phyloP scores from a whole-genome alignment of 2,329 filamentous ascomycete species.

The Cytospora leucostoma region DNA sequence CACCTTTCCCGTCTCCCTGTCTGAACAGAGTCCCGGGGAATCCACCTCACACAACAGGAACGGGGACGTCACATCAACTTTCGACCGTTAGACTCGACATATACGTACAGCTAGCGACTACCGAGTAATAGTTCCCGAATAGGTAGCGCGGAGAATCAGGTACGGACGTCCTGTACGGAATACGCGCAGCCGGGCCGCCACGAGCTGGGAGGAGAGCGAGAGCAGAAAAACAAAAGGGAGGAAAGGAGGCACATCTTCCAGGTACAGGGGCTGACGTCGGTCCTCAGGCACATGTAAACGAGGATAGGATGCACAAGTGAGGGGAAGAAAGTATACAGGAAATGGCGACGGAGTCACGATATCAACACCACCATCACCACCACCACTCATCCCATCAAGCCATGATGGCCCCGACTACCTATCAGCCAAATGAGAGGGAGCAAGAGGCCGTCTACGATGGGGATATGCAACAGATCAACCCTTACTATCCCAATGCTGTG shows the following conservation, averaged over 20 bases:
- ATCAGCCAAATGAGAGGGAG: background rate
- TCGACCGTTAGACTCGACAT: too few species aligned
- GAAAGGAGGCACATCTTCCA: background rate
- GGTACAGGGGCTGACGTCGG: background rate
- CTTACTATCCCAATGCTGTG: conserved; percentile 6
- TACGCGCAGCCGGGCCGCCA: background rate
- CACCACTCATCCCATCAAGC: background rate
- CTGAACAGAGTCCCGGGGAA: background rate
- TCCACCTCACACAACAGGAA: background rate
- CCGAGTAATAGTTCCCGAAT: background rate
- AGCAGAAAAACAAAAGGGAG: too few species aligned
- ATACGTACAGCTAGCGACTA: background rate
- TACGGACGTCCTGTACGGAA: background rate
- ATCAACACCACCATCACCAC: conserved; percentile 1
- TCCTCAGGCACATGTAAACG: background rate
- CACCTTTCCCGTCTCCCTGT: background rate
- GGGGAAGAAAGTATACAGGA: background rate
- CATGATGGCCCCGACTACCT: conserved; percentile 4
- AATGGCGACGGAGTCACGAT: conserved; percentile 12
- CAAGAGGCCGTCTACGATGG: conserved; percentile 15
- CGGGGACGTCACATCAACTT: too few species aligned
- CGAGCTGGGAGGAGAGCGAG: background rate
- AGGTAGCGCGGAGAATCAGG: background rate
- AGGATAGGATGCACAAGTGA: background rate
- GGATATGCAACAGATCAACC: conserved; percentile 13